Evolutionary conservation across 2,329 filamentous ascomycete species (phyloP), one percentile per base, ranked within the genome.

Genomic region (Neopestalotiopsis rosae): DNA sequence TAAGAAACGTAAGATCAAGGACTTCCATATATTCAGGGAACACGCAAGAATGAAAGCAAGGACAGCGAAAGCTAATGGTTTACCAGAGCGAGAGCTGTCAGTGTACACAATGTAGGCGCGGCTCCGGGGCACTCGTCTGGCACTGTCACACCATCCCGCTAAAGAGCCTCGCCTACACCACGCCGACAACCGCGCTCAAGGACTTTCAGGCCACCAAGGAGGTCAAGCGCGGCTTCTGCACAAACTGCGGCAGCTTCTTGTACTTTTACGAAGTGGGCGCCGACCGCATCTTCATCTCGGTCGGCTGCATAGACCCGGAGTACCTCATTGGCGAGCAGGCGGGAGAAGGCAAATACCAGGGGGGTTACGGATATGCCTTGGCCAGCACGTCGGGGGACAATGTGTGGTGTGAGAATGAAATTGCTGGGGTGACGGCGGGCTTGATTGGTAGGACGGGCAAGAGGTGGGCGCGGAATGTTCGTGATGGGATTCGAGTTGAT

Each of bases 41-140:
- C 9, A 52, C 6, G 1, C 34, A 56, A 24, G 49, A 17, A 9
- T n/a, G 49, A 56, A 13, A 14, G 49, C 7, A 13, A 14, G 2
- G 20, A 4, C 13, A 56, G 13, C 10, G 34, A 62, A 10, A n/a
- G 52, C 61, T 40, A 28, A 38, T 49, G 13, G 14, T 20, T 32
- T 13, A 20, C 66, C 62, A 85, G 84, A 79, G 80, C 69, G 75
- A 77, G 61, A 86, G 83, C 6, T 89, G 86, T 74, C 86, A 88
- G 72, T 89, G 87, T 78, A 85, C 83, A 6, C 86, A 88, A 74
- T 88, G 86, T 76, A 85, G 87, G 74, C 85, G 85, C 68, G 81
- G 84, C 69, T 84, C 84, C 7, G 86, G 86, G 65, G 75, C 81
- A 4, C 80, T 88, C 66, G 76, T 87, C 72, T 79, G 82, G 70